Evolutionary conservation across 2,329 filamentous ascomycete species (phyloP).

Genomic region (Escovopsis sp.): DNA sequence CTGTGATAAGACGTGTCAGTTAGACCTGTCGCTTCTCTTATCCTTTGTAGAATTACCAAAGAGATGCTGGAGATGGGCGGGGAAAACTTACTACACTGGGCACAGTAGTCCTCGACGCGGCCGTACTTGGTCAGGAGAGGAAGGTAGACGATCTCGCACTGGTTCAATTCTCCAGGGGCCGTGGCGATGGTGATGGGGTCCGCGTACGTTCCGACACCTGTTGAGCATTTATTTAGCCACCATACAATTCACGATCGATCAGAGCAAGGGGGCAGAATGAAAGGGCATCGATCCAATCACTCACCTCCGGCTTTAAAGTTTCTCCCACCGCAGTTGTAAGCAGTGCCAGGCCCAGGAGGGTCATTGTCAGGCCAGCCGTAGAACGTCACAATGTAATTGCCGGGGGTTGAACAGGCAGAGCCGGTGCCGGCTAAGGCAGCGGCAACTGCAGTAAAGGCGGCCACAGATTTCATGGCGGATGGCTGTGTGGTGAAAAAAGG

Average conservation of each 20-base stretch:
- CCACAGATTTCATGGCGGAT: slow-evolving; percentile 8
- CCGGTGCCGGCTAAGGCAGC: slow-evolving; percentile 6
- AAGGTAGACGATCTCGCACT: slow-evolving; percentile 10
- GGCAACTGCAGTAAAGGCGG: slow-evolving; percentile 4
- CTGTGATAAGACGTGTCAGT: neutral
- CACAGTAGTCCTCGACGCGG: slow-evolving; percentile 9
- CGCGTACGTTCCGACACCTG: slow-evolving; percentile 8
- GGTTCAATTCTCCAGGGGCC: slow-evolving; percentile 9
- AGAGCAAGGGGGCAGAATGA: too few relatives aligned
- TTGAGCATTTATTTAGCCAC: neutral
- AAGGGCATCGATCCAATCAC: too few relatives aligned
- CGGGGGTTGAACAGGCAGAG: slow-evolving; percentile 9
- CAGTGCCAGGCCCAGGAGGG: slow-evolving; percentile 8
- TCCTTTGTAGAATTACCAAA: neutral
- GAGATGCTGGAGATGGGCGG: neutral
- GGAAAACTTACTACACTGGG: slow-evolving; percentile 7
- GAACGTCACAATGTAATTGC: slow-evolving; percentile 9
- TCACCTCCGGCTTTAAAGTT: slow-evolving; percentile 6
- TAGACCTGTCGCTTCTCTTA: too few relatives aligned
- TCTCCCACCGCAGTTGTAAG: slow-evolving; percentile 9
- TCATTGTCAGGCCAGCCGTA: slow-evolving; percentile 11
- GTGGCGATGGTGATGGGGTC: slow-evolving; percentile 11
- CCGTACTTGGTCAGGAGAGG: slow-evolving; percentile 11
- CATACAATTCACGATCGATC: too few relatives aligned
- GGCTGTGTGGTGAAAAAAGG: neutral